A percentile compares a stretch with the other conserved stretches of the same genome.
These are phyloP conservation scores for Pholiota microspora DNA, from an alignment of 768 basidiomycete species.

Conservation along the genomic window DNA sequence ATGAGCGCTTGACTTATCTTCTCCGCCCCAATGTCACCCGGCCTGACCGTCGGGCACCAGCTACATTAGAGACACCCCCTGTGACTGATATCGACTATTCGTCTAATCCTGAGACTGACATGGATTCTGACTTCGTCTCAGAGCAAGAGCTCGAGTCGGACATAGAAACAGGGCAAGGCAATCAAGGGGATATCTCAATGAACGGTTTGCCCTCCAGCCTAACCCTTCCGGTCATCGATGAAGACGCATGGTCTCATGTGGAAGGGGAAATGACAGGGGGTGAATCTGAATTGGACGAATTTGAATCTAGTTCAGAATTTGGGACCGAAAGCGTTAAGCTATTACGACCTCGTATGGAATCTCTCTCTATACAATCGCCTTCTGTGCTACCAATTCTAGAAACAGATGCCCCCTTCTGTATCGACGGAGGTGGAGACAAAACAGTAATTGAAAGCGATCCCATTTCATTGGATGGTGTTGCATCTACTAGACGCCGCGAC, in stretches of 20 bases:
- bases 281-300: slow-evolving; percentile 18
- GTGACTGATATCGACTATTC: slow-evolving; percentile 62
- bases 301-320: slow-evolving; percentile 26
- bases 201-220: slow-evolving; percentile 15
- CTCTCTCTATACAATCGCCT: slow-evolving; percentile 8
- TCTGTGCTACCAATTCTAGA: background rate
- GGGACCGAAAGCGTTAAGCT: slow-evolving; percentile 21
- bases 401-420: background rate
- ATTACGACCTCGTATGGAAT: slow-evolving; percentile 19
- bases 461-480: background rate
- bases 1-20: slow-evolving; percentile 71
- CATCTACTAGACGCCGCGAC: slow-evolving; percentile 1
- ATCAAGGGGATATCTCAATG: slow-evolving; percentile 27
- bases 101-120: slow-evolving; percentile 45
- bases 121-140: slow-evolving; percentile 53
- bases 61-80: slow-evolving; percentile 66
- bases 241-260: slow-evolving; percentile 23
- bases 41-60: slow-evolving; percentile 45
- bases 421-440: background rate
- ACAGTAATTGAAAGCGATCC: background rate
- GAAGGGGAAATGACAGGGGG: slow-evolving; percentile 1
- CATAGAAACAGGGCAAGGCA: slow-evolving; percentile 37
- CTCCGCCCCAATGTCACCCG: slow-evolving; percentile 73
- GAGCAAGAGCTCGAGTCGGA: slow-evolving; percentile 50
- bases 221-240: slow-evolving; percentile 26